Base-by-base conservation (phyloP, 2,329 filamentous ascomycete species). In the Ceratocystis ficicola region DNA sequence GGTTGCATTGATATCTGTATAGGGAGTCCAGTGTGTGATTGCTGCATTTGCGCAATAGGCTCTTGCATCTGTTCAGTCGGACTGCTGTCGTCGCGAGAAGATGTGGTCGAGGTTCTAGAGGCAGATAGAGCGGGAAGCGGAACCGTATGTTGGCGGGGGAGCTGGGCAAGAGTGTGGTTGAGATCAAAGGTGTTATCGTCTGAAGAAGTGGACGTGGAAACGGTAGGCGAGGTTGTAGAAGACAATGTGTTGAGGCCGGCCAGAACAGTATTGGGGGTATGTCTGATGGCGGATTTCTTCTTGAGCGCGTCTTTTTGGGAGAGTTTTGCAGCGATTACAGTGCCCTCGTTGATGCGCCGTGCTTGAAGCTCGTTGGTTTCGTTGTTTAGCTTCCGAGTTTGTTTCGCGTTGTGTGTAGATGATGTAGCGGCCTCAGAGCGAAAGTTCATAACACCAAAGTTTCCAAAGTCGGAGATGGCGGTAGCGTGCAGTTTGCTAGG, bases 381-480 rank as follows among this genome's bases (percentile, higher is more conserved):
- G 44, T 65, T 65, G 22, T 63, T 63, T 17, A 60, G 50, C 22
- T 67, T 65, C 12, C 64, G 63, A 28, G 63, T 63, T 8, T 63
- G 66, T 63, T 68, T 76, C 74, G 71, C 74, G 77, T 66, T 75
- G 71, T 30, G 82, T 59, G 36, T 20, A 36, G 66, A 63, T 55
- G 63, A 63, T 15, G 63, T 32, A n/a, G 57, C 57, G 25, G 57
- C 15, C 6, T 65, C 59, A 28, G 60, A 52, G 44, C 66, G 66
- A 76, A 86, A 84, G 66, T 85, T 82, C 79, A 86, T 84, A 50
- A 86, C 81, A 59, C 78, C 77, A 72, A 86, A 86, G 69, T 84
- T 85, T 32, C 83, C 83, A 68, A 81, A 81, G 70, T 79, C 80
- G 30, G 77, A 76, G 69, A 81, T 78, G 22, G 81, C 80, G 69